A percentile compares a stretch with the other conserved stretches of the same genome.
These are phyloP conservation scores for Pelargonium myrrhifolium DNA, from an alignment of 441 rosid genomes.

Conservation along the genomic window DNA sequence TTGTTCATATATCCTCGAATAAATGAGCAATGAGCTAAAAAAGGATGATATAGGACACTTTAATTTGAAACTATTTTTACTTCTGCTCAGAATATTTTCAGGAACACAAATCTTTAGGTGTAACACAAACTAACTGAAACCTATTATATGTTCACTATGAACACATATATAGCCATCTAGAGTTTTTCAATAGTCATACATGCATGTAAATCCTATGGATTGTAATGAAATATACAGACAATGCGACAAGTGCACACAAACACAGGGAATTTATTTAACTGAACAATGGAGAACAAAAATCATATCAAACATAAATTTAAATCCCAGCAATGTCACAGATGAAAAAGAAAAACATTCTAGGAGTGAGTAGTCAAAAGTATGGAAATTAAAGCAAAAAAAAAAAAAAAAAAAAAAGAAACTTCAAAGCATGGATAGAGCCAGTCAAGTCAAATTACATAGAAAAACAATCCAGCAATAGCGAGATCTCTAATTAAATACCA, in stretches of 20 bases:
- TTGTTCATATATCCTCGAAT: no score
- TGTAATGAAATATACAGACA: not conserved
- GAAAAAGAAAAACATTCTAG: not conserved
- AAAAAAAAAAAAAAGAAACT: no score
- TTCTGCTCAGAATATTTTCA: no score
- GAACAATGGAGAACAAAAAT: not conserved
- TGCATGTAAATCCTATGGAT: not conserved
- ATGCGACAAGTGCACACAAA: no score
- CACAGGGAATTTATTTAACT: not conserved
- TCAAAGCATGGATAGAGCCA: not conserved
- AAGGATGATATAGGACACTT: no score
- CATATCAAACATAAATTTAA: not conserved
- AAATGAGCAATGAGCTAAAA: no score
- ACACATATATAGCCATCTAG: not conserved
- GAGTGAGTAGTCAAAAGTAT: not conserved
- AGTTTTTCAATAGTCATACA: not conserved
- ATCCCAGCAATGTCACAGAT: not conserved
- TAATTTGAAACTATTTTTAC: no score
- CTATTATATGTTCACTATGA: not conserved
- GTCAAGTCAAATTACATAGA: not conserved
- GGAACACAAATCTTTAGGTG: no score
- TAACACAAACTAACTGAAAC: no score
- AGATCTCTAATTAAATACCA: no score
- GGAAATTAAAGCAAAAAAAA: not conserved
- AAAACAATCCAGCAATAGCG: not conserved